Evolutionary conservation across 2,329 filamentous ascomycete species (phyloP), one percentile per base, ranked within the genome.

Genomic region (Hysterium pulicare): DNA sequence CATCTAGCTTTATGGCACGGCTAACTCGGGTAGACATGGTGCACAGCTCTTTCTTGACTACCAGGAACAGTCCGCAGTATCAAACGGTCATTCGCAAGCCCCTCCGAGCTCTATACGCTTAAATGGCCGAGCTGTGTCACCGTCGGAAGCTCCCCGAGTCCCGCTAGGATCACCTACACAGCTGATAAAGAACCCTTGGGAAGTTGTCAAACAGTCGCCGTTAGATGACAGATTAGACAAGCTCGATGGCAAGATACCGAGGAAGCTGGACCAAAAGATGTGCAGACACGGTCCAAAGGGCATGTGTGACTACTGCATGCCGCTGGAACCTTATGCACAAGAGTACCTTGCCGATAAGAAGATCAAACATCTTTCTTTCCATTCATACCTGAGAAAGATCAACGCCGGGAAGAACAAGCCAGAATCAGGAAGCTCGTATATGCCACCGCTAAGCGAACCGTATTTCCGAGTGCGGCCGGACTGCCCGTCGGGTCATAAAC

Each of bases 231-330:
- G 79, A 42, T 72, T 98, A 61, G 93, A 98, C 68, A 88, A 82
- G 69, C 78, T 84, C 53, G 85, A 93, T 74, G 93, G 93, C 53
- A 98, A 95, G 72, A 95, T 96, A 39, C 73, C 81, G 16, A 77
- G 90, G 48, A 79, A 79, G 48, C 78, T 78, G 45, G 88, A 95
- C 64, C 66, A 71, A 45, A 87, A 87, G 63, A 93, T 98, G 90
- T 98, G 93, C 72, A 84, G 88, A 48, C 93, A 98, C 66, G 91
- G 91, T 1, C 84, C 86, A 39, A 97, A 95, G 70, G 93, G 93
- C 65, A 98, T 98, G 93, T 98, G 93, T 69, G 93, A 98, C 70
- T 94, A 96, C 70, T 98, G 93, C 72, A 95, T 95, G 81, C 94
- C 94, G 0, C 72, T 97, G 38, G 93, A 98, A 61, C 93, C 93